A percentile compares a stretch with the other conserved stretches of the same genome.
Conservation (phyloP, 768 basidiomycete genomes). For the Plicaturopsis crispa region DNA sequence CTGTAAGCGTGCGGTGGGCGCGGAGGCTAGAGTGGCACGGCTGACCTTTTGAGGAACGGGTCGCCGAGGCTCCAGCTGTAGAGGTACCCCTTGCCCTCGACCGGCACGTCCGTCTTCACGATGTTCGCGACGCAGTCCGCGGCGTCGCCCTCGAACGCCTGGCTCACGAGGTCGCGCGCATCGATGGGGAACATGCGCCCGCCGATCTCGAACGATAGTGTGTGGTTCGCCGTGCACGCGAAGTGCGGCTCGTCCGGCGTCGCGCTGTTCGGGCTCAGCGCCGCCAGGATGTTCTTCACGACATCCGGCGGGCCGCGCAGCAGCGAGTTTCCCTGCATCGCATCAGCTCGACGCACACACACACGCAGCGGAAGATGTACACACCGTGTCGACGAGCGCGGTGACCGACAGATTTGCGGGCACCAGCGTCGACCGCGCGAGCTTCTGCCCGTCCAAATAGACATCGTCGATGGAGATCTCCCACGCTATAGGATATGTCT, state of each 20-base stretch:
- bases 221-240: conserved; percentile 54
- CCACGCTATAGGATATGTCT: conserved; percentile 64
- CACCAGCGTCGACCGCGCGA: conserved; percentile 49
- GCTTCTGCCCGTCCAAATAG: conserved; percentile 54
- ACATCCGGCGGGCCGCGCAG: conserved; percentile 70
- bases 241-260: conserved; percentile 26
- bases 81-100: conserved; percentile 41
- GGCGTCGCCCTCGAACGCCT: conserved; percentile 28
- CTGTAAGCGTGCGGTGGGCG: conserved; percentile 3
- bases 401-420: conserved; percentile 44
- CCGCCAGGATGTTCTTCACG: conserved; percentile 34
- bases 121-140: conserved; percentile 46
- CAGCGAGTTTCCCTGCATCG: conserved; percentile 61
- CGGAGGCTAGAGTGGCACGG: conserved; percentile 2
- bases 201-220: conserved; percentile 58
- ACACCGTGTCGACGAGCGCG: conserved; percentile 66
- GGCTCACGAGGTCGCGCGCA: conserved; percentile 59
- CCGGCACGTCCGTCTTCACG: conserved; percentile 56
- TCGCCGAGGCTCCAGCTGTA: conserved; percentile 76
- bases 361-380: no score
- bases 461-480: conserved; percentile 67
- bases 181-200: conserved; percentile 67
- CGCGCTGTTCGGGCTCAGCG: conserved; percentile 19
- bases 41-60: conserved; percentile 71
- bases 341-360: neutral